These are phyloP conservation scores for Melanomma pulvis-pyrius DNA, from an alignment of 495 filamentous ascomycete species.

Conservation along the genomic window DNA sequence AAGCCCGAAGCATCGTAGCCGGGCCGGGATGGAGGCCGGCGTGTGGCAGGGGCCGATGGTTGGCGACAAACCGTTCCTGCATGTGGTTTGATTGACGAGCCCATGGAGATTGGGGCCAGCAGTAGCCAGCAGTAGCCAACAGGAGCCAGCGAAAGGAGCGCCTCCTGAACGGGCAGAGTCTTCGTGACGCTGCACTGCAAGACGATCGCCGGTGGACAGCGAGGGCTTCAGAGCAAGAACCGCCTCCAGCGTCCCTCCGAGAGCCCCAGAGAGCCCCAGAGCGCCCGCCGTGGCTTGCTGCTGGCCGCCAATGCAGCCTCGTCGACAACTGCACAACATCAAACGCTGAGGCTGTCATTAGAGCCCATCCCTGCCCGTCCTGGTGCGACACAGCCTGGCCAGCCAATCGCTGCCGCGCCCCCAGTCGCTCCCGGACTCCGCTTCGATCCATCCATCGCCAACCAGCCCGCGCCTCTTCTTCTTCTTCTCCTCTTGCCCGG, in stretches of 20 bases:
- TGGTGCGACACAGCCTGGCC: constrained; percentile 21
- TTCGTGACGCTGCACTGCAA: too few relatives aligned
- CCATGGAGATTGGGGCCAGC: too few relatives aligned
- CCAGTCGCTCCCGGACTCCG: constrained; percentile 16
- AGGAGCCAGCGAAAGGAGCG: background rate
- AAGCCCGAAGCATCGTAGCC: background rate
- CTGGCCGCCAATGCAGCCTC: background rate
- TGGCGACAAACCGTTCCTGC: background rate
- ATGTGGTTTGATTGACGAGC: background rate
- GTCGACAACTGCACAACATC: background rate
- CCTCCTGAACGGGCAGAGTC: background rate
- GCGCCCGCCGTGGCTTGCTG: too few relatives aligned
- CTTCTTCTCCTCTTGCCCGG: constrained; percentile 29
- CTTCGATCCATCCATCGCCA: constrained; percentile 7
- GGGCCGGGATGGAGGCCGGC: background rate
- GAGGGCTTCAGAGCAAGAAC: too few relatives aligned
- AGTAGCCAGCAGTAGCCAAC: too few relatives aligned
- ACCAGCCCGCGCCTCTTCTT: constrained; percentile 27
- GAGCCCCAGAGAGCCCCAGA: too few relatives aligned
- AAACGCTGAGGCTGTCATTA: constrained; percentile 7
- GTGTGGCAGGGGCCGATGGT: background rate
- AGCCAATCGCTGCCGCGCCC: constrained; percentile 23
- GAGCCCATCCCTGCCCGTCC: background rate
- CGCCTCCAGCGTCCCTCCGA: too few relatives aligned
- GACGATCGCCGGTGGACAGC: too few relatives aligned